Conservation (phyloP, 148 eudicot species). For the Spergularia bocconei region DNA sequence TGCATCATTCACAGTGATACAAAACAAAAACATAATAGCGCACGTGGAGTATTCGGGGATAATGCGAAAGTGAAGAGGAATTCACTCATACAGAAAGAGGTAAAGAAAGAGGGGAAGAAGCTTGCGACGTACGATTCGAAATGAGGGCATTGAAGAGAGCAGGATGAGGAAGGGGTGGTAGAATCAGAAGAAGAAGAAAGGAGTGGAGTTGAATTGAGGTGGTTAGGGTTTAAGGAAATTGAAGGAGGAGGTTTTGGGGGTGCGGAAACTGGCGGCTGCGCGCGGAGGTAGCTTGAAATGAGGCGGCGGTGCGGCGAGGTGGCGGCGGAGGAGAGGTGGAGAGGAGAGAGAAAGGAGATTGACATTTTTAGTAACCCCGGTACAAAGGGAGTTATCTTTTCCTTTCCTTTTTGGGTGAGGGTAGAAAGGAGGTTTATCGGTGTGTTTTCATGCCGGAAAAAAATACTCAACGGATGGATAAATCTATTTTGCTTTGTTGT, state of each 20-base stretch:
- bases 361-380: too few species aligned
- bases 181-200: constrained; percentile 31
- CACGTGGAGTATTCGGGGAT: neutral
- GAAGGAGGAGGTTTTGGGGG: constrained; percentile 35
- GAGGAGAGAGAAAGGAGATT: constrained; percentile 29
- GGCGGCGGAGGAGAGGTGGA: constrained; percentile 24
- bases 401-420: too few species aligned
- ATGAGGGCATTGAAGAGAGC: constrained; percentile 88
- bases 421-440: too few species aligned
- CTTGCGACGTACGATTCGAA: constrained; percentile 58
- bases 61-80: neutral
- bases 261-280: constrained; percentile 19
- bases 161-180: constrained; percentile 41
- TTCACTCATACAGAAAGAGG: neutral
- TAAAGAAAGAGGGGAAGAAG: neutral
- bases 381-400: too few species aligned
- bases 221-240: constrained; percentile 29
- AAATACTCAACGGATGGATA: too few species aligned
- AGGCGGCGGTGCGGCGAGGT: constrained; percentile 16
- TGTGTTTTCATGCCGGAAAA: too few species aligned
- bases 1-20: too few species aligned
- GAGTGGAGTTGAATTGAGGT: constrained; percentile 23
- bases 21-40: neutral
- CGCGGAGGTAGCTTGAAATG: constrained; percentile 1
- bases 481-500: too few species aligned